Conservation (phyloP, 352 stramenopile species). For the Pythium guiyangense region DNA sequence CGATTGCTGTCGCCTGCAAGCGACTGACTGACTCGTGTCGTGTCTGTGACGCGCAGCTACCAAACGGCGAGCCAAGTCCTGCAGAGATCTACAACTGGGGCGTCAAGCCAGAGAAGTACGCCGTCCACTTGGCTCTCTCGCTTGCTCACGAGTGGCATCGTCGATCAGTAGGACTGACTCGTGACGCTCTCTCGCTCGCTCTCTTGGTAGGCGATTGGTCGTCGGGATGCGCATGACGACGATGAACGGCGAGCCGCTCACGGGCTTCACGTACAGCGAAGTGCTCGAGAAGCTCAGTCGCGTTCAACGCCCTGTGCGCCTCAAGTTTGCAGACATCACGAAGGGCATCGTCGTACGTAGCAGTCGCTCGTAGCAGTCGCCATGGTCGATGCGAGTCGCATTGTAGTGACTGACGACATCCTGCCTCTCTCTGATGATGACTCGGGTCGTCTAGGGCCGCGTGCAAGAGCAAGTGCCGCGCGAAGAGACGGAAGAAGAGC, state of each 20-base stretch:
- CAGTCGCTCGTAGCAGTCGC: too few relatives aligned
- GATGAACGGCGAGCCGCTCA: constrained; percentile 73
- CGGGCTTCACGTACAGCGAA: constrained; percentile 76
- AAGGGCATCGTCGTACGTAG: constrained; percentile 75
- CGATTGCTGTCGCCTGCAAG: neutral
- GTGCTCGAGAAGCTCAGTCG: constrained; percentile 74
- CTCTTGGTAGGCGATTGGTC: constrained; percentile 40
- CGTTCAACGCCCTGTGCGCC: constrained; percentile 56
- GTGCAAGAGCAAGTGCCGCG: constrained; percentile 50
- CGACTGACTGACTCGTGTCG: neutral
- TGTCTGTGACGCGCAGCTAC: constrained; percentile 27
- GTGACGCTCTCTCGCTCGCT: neutral
- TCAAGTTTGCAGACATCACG: constrained; percentile 80
- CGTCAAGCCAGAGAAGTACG: constrained; percentile 81
- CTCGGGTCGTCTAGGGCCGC: constrained; percentile 25
- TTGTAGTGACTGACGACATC: too few relatives aligned
- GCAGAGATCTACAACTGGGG: constrained; percentile 90
- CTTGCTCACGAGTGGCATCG: neutral
- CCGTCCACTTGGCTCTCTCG: too few relatives aligned
- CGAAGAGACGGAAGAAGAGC: constrained; percentile 71
- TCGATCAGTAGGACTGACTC: neutral
- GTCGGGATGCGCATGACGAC: constrained; percentile 81
- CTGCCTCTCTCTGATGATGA: neutral
- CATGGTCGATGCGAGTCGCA: too few relatives aligned
- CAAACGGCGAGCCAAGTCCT: constrained; percentile 75